Conservation (phyloP, 352 stramenopile species). For the Globisporangium cystogenes region DNA sequence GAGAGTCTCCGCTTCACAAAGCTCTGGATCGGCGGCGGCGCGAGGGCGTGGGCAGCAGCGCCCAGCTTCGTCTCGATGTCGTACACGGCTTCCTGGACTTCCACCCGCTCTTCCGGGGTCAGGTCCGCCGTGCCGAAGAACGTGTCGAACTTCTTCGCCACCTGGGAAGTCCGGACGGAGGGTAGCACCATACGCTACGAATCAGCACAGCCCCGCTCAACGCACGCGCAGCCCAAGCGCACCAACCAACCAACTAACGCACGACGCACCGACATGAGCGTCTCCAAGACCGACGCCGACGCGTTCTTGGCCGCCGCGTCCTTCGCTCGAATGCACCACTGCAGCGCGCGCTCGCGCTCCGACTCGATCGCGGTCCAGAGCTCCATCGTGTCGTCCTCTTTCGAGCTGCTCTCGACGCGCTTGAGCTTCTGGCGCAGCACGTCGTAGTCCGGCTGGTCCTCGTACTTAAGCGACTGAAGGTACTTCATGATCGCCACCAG, state of each 20-base stretch:
- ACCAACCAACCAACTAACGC: no score
- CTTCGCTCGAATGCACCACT: conserved; percentile 47
- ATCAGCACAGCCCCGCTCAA: neutral
- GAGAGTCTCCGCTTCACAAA: conserved; percentile 73
- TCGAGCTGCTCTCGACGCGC: conserved; percentile 23
- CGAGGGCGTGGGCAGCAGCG: conserved; percentile 29
- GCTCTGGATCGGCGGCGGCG: conserved; percentile 78
- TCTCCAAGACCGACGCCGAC: conserved; percentile 28
- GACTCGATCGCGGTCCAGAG: conserved; percentile 32
- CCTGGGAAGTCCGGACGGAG: conserved; percentile 12
- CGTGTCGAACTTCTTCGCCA: conserved; percentile 73
- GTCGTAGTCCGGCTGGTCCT: conserved; percentile 69
- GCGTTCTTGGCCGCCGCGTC: conserved; percentile 38
- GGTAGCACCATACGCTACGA: no score
- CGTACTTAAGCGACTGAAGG: conserved; percentile 65
- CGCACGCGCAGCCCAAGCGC: neutral
- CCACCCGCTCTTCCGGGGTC: conserved; percentile 40
- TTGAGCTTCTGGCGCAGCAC: conserved; percentile 30
- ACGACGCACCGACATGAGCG: conserved; percentile 34
- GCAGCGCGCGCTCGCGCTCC: conserved; percentile 25
- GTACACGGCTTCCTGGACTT: conserved; percentile 64
- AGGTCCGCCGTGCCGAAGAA: conserved; percentile 64
- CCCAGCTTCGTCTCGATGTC: conserved; percentile 57
- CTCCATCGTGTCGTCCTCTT: conserved; percentile 38
- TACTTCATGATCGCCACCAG: conserved; percentile 79